Percentiles rank a stretch among this genome's conserved stretches.
These are phyloP conservation scores for Postia placenta DNA, from an alignment of 768 basidiomycete species.

Conservation along the genomic window DNA sequence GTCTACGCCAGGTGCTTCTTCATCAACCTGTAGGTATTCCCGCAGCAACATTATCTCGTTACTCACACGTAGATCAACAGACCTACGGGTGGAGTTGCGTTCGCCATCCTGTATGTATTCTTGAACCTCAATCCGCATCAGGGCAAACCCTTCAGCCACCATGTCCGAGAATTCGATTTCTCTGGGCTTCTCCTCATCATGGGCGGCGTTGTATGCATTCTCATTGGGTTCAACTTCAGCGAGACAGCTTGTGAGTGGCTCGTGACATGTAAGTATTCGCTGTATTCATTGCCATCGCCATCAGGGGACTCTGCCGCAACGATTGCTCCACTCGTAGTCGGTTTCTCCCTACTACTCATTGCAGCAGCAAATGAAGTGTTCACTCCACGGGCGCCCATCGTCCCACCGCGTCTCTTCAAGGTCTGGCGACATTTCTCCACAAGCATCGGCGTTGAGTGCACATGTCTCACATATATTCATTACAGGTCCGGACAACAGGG, in stretches of 20 bases:
- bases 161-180: conserved; percentile 68
- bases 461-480: background rate
- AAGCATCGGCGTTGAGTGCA: background rate
- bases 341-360: conserved; percentile 43
- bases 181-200: conserved; percentile 59
- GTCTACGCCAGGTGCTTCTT: conserved; percentile 55
- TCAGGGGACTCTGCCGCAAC: conserved; percentile 56
- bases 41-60: background rate
- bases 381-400: conserved; percentile 61
- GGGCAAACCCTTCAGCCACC: conserved; percentile 48
- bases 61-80: conserved; percentile 28
- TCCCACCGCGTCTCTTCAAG: conserved; percentile 73
- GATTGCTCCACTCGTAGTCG: conserved; percentile 57
- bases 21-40: conserved; percentile 54
- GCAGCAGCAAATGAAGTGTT: conserved; percentile 52
- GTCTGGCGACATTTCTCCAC: background rate
- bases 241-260: conserved; percentile 62
- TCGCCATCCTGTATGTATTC: conserved; percentile 59
- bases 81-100: conserved; percentile 68
- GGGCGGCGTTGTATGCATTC: conserved; percentile 56
- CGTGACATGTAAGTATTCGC: background rate
- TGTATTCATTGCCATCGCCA: background rate
- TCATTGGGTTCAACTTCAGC: conserved; percentile 71
- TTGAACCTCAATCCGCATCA: conserved; percentile 75
- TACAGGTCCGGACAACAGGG: conserved; percentile 66